A percentile compares a stretch with the other conserved stretches of the same genome.
Evolutionary conservation across 2,329 filamentous ascomycete genomes (phyloP).

Genomic region (Alternaria incomplexa): DNA sequence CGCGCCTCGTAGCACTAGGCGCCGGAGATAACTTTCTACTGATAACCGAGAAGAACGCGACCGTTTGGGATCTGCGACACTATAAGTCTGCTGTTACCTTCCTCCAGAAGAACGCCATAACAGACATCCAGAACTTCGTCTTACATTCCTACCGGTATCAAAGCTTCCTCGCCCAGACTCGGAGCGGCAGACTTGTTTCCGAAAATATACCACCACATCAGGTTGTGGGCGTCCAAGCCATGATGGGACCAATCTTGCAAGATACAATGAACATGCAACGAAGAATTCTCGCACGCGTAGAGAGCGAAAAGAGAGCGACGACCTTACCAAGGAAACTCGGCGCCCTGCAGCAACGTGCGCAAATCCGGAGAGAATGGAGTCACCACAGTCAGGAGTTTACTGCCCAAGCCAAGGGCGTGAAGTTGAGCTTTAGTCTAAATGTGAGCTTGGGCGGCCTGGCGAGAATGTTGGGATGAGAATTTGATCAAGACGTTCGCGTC

Average conservation of each 20-base stretch:
- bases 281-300: constrained; percentile 2
- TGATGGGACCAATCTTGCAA: constrained; percentile 25
- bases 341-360: constrained; percentile 29
- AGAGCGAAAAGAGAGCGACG: constrained; percentile 8
- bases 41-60: constrained; percentile 36
- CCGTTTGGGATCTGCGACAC: constrained; percentile 35
- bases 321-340: constrained; percentile 13
- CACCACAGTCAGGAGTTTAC: constrained; percentile 33
- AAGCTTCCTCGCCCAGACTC: constrained; percentile 32
- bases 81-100: constrained; percentile 29
- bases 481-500: background rate
- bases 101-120: constrained; percentile 27
- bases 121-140: constrained; percentile 25
- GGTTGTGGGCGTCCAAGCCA: constrained; percentile 19
- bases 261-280: constrained; percentile 21
- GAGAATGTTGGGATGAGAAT: constrained; percentile 25
- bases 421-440: constrained; percentile 39
- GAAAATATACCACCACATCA: constrained; percentile 38
- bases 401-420: constrained; percentile 33
- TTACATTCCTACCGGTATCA: constrained; percentile 43
- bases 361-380: constrained; percentile 34
- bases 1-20: constrained; percentile 42
- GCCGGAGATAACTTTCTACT: constrained; percentile 37
- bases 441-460: constrained; percentile 32
- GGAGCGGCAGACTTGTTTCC: constrained; percentile 29